phyloP scores from a whole-genome alignment of 139 green algal genomes.

The Mesostigma viride region DNA sequence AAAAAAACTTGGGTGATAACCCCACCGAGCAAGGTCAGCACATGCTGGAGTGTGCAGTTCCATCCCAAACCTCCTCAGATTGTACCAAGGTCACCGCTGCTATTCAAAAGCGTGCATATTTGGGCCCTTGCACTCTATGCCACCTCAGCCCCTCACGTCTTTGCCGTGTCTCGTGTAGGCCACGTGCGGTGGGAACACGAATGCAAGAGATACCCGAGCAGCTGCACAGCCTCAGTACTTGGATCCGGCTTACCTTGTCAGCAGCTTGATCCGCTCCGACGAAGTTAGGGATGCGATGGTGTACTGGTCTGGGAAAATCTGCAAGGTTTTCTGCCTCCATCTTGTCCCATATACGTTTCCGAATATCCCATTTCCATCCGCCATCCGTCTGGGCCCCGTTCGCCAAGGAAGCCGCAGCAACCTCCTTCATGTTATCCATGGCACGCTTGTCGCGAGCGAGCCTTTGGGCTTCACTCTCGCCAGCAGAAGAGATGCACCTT shows the following conservation, averaged over 20 bases:
- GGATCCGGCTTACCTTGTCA: constrained; percentile 16
- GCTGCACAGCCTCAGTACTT: too few relatives aligned
- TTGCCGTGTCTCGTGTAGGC: not conserved
- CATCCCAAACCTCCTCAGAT: not conserved
- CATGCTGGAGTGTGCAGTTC: too few relatives aligned
- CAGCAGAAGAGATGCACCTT: too few relatives aligned
- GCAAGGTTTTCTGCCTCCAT: constrained; percentile 58
- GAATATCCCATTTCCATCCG: constrained; percentile 61
- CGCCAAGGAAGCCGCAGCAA: too few relatives aligned
- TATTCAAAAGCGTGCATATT: not conserved
- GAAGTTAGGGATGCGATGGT: constrained; percentile 76
- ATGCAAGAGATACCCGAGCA: not conserved
- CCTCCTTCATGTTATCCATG: too few relatives aligned
- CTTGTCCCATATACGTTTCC: constrained; percentile 61
- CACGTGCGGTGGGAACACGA: not conserved
- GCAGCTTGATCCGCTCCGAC: constrained; percentile 53
- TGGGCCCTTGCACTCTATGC: not conserved
- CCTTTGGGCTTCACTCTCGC: too few relatives aligned
- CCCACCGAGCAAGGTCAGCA: too few relatives aligned
- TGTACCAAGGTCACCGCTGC: not conserved
- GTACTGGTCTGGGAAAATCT: constrained; percentile 49
- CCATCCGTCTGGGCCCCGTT: too few relatives aligned
- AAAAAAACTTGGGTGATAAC: too few relatives aligned
- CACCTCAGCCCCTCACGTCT: not conserved
- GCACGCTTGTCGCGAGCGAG: too few relatives aligned